Base-by-base conservation (phyloP, 1,139 yeast genomes). In the Hyphopichia khmerensis region DNA sequence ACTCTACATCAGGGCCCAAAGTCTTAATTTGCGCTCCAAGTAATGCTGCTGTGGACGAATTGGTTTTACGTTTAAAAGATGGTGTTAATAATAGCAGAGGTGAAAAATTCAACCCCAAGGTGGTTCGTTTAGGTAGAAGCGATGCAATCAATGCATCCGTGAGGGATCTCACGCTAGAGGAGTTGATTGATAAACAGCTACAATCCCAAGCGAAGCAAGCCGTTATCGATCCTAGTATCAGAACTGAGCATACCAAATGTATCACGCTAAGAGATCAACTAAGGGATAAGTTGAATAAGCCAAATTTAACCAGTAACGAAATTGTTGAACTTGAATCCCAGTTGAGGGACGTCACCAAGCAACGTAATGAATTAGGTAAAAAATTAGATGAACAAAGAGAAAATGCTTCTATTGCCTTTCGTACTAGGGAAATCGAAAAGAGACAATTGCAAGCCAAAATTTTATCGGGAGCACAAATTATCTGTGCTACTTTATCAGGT, bases 1-100 rank as follows among this genome's bases (percentile, higher is more conserved):
- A 48, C 1, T 36, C 40, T 31, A 48, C 48, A 14, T 51, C 48
- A 16, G 55, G 49, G 7, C 57, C 59, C 6, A 78, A 76, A 45
- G 80, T 95, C 3, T 69, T 95, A 41, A 82, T 95, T 26, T 95
- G 99, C 77, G 99, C 99, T 1, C 99, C 99, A 2, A 89, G 97
- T 61, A 95, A 95, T 67, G 99, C 99, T 0, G 99, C 99, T 9
- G 97, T 95, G 7, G 99, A 95, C 67, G 99, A 95, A 58, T 73
- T 95, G 51, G 95, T 91, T n/a, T 55, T 91, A 18, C 84, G 99
- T 60, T 68, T 95, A 46, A 82, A 87, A 51, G 75, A 72, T 27
- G 97, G 97, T 2, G 82, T 91, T 3, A 64, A 66, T 38, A 77
- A 79, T 45, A 62, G 77, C 2, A 65, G 69, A 19, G 96, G 96